Base-by-base conservation (phyloP, 805 yeast genomes). In the Barnettozyma botsteinii region DNA sequence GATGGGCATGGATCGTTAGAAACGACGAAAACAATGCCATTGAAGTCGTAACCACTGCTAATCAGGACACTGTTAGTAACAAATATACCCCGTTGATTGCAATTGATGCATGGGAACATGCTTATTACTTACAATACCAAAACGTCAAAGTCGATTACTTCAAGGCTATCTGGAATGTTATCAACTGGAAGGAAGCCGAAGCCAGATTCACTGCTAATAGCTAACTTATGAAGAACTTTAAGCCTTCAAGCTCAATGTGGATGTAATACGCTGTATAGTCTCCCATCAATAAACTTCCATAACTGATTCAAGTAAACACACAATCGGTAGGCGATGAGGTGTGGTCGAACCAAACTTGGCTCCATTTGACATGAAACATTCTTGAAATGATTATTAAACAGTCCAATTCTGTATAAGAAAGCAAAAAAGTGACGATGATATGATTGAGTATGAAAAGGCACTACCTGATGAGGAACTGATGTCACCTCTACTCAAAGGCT, bases 81-180 rank as follows among this genome's bases (percentile, higher is more conserved):
- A 54, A 52, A 26, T 72, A 77, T 60, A 68, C 75, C 34, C 95
- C 96, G 32, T 66, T 88, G 55, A 73, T 88, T 42, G 96, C 95
- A 39, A 84, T 87, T 59, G 96, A 87, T 56, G 95, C 95, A 45
- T 87, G 96, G 96, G 96, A 87, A 67, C 96, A 87, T 60, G 96
- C 96, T 41, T 87, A 87, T 73, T 87, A 87, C 74, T 73, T 88
- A 65, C 96, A 87, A 66, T 87, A 87, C 72, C 81, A 85, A 69
- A 87, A 87, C 69, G 88, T 81, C 60, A 87, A 88, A 73, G 94
- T 64, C 32, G 95, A 87, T 59, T 87, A 88, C 70, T 87, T 88
- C 77, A 80, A 84, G 66, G 91, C 94, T 47, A 84, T 87, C 66
- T 87, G 96, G 96, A 82, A 84, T 57, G 95, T 87, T 33, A 75